phyloP scores from a whole-genome alignment of 2,329 filamentous ascomycete genomes.

The Botrytis fabae region DNA sequence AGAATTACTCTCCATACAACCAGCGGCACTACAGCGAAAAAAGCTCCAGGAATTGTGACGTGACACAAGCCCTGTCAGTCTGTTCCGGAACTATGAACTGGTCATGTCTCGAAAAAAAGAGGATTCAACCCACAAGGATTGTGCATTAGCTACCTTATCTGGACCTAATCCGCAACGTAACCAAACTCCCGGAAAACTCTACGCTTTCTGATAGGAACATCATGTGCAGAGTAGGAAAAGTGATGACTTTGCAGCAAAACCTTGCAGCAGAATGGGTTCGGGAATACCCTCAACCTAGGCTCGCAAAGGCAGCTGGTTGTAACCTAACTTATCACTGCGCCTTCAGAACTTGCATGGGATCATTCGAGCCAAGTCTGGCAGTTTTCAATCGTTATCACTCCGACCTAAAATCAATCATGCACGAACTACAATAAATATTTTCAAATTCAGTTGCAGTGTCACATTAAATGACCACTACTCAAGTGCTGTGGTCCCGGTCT shows the following conservation, averaged over 20 bases:
- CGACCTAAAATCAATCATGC: not conserved
- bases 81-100: not conserved
- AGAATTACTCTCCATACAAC: not conserved
- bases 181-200: constrained; percentile 3
- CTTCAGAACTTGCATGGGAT: not conserved
- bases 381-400: not conserved
- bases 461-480: not conserved
- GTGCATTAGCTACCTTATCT: constrained; percentile 15
- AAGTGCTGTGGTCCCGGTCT: not conserved
- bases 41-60: not conserved
- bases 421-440: not conserved
- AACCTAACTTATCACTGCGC: not conserved
- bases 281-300: constrained; percentile 6
- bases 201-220: not conserved
- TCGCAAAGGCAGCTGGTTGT: not conserved
- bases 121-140: not conserved
- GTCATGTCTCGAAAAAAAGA: constrained; percentile 9
- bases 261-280: constrained; percentile 7
- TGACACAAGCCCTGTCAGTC: not conserved
- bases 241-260: constrained; percentile 1
- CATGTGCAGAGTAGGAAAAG: not conserved
- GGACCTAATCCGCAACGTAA: not conserved
- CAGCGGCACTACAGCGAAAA: not conserved
- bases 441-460: not conserved
- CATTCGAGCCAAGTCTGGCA: not conserved